Percentiles rank a stretch among this genome's conserved stretches.
Evolutionary conservation across 2,329 filamentous ascomycete species (phyloP).

Genomic region (Dactylellina leptospora): DNA sequence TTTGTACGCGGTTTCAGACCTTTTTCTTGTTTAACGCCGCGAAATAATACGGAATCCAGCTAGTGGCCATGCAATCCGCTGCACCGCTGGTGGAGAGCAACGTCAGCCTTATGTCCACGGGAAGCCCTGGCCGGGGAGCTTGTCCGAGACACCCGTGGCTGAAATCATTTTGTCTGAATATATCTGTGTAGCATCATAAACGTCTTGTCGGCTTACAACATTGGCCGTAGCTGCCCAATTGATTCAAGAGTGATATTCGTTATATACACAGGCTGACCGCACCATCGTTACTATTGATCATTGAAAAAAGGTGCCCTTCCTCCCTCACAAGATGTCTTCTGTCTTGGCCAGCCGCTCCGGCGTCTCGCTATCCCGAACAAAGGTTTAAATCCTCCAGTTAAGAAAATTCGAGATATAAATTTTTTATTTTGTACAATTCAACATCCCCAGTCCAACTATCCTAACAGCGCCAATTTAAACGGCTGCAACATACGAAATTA

Average conservation of each 20-base stretch:
- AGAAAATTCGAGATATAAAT: constrained; percentile 8
- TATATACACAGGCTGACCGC: constrained; percentile 30
- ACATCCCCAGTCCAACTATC: not conserved
- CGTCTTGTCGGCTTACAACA: no score
- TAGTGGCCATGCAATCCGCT: not conserved
- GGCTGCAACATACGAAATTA: constrained; percentile 58
- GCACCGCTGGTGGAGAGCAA: no score
- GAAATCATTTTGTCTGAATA: no score
- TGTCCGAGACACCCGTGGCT: no score
- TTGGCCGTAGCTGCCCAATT: not conserved
- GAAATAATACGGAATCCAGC: not conserved
- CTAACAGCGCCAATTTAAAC: constrained; percentile 54
- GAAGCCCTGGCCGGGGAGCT: no score
- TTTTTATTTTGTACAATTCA: constrained; percentile 19
- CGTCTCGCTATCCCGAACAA: not conserved
- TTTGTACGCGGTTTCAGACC: not conserved
- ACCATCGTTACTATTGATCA: not conserved
- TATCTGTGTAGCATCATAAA: no score
- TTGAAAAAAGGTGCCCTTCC: not conserved
- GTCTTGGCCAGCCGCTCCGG: no score
- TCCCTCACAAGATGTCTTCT: no score
- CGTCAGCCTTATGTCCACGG: no score
- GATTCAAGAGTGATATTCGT: constrained; percentile 35
- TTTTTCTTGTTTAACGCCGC: not conserved
- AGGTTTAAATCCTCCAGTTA: constrained; percentile 8